Conservation (phyloP, 441 rosid species). For the Adansonia gregorii region DNA sequence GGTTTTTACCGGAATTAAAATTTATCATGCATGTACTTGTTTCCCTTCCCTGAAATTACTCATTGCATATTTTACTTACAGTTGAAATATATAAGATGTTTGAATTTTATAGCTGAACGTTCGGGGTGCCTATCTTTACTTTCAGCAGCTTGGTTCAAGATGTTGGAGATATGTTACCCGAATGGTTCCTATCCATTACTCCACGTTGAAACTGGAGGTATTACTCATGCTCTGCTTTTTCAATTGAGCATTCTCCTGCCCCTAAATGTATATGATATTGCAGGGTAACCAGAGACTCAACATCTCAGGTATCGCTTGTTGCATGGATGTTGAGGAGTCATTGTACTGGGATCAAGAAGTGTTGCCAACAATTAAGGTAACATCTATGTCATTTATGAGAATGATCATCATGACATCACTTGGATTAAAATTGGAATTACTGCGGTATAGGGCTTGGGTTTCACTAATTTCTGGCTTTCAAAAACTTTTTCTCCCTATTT, state of each 20-base stretch:
- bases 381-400: not conserved
- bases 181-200: not conserved
- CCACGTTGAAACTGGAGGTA: not conserved
- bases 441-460: not conserved
- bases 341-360: not conserved
- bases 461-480: not conserved
- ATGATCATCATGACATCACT: not conserved
- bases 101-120: not conserved
- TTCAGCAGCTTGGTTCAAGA: constrained; percentile 9
- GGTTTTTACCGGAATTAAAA: not conserved
- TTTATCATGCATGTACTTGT: not conserved
- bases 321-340: not conserved
- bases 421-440: not conserved
- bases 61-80: not conserved
- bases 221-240: not conserved
- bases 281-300: constrained; percentile 6
- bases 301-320: not conserved
- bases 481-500: not conserved
- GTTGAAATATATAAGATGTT: not conserved
- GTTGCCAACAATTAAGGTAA: not conserved
- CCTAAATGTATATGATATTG: not conserved
- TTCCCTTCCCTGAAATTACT: not conserved
- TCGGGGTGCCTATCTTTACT: not conserved
- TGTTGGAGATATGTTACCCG: constrained; percentile 18
- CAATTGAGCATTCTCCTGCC: not conserved